Base-by-base conservation (phyloP, 2,329 filamentous ascomycete genomes). In the Paraconiothyrium sp. region DNA sequence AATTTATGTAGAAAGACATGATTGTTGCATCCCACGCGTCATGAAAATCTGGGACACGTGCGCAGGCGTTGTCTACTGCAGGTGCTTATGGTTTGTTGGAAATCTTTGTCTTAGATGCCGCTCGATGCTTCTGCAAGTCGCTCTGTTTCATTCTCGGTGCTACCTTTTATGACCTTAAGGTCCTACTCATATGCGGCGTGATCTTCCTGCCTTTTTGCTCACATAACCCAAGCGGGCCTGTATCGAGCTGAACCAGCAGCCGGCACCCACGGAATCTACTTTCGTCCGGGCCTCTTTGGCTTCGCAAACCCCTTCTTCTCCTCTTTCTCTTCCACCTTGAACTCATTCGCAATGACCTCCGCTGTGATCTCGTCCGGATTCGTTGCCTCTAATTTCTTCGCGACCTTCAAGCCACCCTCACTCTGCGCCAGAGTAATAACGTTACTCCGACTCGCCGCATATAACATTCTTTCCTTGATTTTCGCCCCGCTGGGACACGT, bases 391-490 rank as follows among this genome's bases (percentile, higher is more conserved):
- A 90, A 78, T 75, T 86, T 90, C 85, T 92, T 93, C 60, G 87
- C 88, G 4, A 92, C 81, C 59, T 82, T 83, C 54, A 94, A 73
- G 0, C 88, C 89, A 1, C 87, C 89, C 67, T 92, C 87, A 39
- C 79, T 80, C 70, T 89, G 86, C 20, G 91, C 92, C 37, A 89
- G 77, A n/a, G 82, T 79, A 34, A 93, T 82, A 3, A 92, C 90
- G 27, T 82, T 82, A 32, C 81, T 80, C 68, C 87, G 83, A 61
- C 84, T 85, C 57, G 85, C 86, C 27, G 92, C 91, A 76, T 95
- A 95, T 73, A 95, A 79, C 92, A 96, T 96, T 66, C 92, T 85
- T 79, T 91, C 90, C 81, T 92, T 94, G 81, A 95, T 91, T 79
- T 89, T 92, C 56, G 85, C 88, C 32, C 83, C 86, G 0, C 86